A percentile compares a stretch with the other conserved stretches of the same genome.
These are phyloP conservation scores for Heterococcus sp. DNA, from an alignment of 108 stramenopile species.

Conservation along the genomic window DNA sequence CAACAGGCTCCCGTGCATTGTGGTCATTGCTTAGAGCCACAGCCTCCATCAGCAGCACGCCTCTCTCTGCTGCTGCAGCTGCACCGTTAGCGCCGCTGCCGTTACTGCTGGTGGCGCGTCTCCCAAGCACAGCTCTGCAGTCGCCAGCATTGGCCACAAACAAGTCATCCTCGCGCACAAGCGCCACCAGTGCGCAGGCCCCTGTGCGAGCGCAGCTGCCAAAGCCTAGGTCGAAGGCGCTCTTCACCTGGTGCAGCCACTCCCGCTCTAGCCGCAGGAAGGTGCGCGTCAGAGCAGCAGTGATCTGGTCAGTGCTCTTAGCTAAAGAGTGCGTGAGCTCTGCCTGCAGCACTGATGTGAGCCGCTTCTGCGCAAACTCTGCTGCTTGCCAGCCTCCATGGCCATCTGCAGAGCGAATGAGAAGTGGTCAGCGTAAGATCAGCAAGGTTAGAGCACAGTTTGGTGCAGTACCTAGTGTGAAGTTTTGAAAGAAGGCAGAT, in stretches of 20 bases:
- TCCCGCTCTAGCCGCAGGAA: neutral
- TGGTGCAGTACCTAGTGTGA: too few relatives aligned
- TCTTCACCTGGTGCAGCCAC: neutral
- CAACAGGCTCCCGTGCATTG: conserved; percentile 15
- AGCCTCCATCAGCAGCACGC: neutral
- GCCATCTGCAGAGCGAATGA: neutral
- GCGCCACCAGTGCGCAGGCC: neutral
- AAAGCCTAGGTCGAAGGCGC: neutral
- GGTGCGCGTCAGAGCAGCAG: neutral
- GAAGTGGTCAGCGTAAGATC: too few relatives aligned
- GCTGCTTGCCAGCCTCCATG: conserved; percentile 1
- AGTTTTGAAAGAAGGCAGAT: too few relatives aligned
- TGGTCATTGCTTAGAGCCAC: conserved; percentile 4
- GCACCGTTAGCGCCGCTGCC: neutral
- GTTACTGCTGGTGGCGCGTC: neutral
- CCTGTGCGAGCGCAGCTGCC: neutral
- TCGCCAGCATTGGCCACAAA: conserved; percentile 22
- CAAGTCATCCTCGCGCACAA: conserved; percentile 1
- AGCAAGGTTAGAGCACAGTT: too few relatives aligned
- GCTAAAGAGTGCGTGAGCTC: neutral
- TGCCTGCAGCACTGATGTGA: neutral
- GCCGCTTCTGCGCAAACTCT: neutral
- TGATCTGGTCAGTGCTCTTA: neutral
- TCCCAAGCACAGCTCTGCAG: conserved; percentile 31
- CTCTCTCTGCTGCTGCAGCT: neutral